Base-by-base conservation (phyloP, 768 basidiomycete genomes). In the Tylopilus vinaceipallidus region DNA sequence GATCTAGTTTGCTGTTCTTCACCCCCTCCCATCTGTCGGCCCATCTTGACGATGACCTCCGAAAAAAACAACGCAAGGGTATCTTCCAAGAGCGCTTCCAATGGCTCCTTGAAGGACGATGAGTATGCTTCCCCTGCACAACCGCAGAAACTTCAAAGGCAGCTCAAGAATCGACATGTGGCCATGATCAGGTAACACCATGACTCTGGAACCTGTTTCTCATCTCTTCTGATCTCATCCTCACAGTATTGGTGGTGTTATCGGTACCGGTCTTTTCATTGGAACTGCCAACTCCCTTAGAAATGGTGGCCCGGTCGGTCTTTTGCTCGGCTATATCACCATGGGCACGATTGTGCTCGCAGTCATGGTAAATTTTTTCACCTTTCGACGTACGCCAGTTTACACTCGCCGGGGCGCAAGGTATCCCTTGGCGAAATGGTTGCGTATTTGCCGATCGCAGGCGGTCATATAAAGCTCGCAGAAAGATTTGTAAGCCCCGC, bases 161-260 rank as follows among this genome's bases (percentile, higher is more conserved):
- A 86, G 66, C 70, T 86, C 55, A 86, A 86, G 66, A 88, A 87
- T 60, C 74, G 88, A 14, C 88, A 90, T 62, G 76, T 91, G 52
- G 84, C 88, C 42, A 88, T 90, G 87, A 89, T 90, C 56, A 88
- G 86, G 84, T n/a, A n/a, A n/a, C n/a, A n/a, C n/a, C n/a, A n/a
- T n/a, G n/a, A n/a, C n/a, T n/a, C n/a, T n/a, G n/a, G n/a, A n/a
- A n/a, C n/a, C n/a, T 75, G 40, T 42, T 68, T 8, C 12, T 10
- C 27, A 6, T n/a, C 20, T 42, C 19, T 35, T 22, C 27, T 29
- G 27, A 17, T 4, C 33, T 3, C 17, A 24, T 9, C 35, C 23
- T 1, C 48, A 17, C 45, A 83, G 81, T 75, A 82, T 83, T 45
- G 80, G 79, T 39, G 82, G 82, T 62, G 81, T 81, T 48, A 71